phyloP scores from a whole-genome alignment of 306 rosid genomes.

The Prosopis cineraria region DNA sequence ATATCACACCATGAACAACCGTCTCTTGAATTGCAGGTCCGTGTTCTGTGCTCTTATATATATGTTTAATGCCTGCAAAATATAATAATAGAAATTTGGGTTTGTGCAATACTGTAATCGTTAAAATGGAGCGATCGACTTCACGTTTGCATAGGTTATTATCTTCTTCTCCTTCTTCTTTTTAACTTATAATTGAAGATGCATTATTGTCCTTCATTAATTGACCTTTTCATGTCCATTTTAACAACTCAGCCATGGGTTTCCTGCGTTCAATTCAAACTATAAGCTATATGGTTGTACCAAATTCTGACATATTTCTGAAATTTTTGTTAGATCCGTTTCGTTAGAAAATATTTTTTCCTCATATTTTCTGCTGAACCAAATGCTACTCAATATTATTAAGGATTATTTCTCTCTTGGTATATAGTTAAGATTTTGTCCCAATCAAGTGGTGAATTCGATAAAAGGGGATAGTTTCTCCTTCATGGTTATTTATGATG shows the following conservation, averaged over 20 bases:
- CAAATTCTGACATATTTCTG: not conserved
- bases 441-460: not conserved
- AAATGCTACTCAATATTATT: not conserved
- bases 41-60: not conserved
- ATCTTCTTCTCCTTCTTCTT: no score
- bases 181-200: not conserved
- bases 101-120: not conserved
- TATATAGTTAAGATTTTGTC: not conserved
- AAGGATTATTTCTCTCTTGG: not conserved
- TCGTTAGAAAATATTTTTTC: not conserved
- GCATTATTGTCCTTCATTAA: not conserved
- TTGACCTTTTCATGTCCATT: not conserved
- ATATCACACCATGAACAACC: conserved; percentile 71
- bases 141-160: not conserved
- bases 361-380: not conserved
- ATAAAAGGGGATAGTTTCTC: not conserved
- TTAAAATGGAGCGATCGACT: not conserved
- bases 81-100: not conserved
- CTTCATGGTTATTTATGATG: not conserved
- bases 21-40: conserved; percentile 88
- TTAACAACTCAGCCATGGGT: not conserved
- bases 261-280: not conserved
- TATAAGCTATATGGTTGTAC: not conserved
- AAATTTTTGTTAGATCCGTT: not conserved
- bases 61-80: not conserved